Evolutionary conservation across 1,284 basidiomycete genomes (phyloP).

Genomic region (Trichosporon ovoides): DNA sequence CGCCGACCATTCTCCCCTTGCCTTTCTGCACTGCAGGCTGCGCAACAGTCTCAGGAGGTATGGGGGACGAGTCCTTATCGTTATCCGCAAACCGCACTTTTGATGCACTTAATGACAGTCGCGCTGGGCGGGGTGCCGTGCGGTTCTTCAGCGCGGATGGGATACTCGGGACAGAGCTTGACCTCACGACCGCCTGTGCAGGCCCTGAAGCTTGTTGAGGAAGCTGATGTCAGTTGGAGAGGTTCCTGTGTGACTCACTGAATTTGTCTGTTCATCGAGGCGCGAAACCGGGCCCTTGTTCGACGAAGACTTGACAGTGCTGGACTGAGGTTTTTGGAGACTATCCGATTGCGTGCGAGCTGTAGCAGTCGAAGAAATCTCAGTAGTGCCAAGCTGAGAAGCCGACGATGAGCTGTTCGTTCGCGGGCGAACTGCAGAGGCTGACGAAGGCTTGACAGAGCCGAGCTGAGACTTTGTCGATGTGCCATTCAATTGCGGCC

Average conservation of each 20-base stretch:
- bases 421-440: not conserved
- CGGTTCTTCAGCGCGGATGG: not conserved
- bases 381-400: not conserved
- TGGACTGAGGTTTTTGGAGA: not conserved
- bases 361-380: not conserved
- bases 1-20: conserved; percentile 25
- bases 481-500: not conserved
- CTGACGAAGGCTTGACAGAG: not conserved
- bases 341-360: no score
- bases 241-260: not conserved
- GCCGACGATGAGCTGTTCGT: no score
- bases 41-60: not conserved
- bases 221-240: not conserved
- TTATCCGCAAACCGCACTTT: not conserved
- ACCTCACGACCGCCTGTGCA: not conserved
- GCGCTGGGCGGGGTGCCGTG: not conserved
- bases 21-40: conserved; percentile 13
- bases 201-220: no score
- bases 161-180: not conserved
- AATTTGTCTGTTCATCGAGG: not conserved
- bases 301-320: not conserved
- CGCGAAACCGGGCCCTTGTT: no score
- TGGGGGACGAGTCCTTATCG: not conserved
- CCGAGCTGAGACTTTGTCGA: no score
- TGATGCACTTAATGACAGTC: not conserved